These are phyloP conservation scores for Globisporangium carolinianum DNA, from an alignment of 352 stramenopile genomes.

Conservation along the genomic window DNA sequence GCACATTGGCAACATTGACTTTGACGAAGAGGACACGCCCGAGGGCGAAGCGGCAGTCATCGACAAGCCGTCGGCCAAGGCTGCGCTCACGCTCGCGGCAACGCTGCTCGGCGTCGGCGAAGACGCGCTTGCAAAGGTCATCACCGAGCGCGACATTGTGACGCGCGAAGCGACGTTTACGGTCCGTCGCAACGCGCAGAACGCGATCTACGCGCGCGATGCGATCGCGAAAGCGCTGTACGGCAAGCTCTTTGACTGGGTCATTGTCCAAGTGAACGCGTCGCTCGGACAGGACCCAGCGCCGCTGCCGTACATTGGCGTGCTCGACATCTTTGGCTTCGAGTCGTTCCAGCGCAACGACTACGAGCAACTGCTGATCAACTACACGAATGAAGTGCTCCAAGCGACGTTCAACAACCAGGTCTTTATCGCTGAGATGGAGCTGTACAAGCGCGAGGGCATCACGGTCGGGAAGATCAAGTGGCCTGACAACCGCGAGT, in stretches of 20 bases:
- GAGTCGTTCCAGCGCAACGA: constrained; percentile 89
- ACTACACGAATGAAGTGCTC: constrained; percentile 87
- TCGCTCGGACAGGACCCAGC: constrained; percentile 75
- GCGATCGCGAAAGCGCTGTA: constrained; percentile 93
- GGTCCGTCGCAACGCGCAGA: constrained; percentile 72
- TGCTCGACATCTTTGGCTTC: constrained; percentile 91
- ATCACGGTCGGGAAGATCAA: constrained; percentile 87
- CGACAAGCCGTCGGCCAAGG: constrained; percentile 58
- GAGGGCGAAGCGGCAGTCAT: constrained; percentile 76
- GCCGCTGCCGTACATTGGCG: constrained; percentile 83
- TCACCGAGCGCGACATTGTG: constrained; percentile 83
- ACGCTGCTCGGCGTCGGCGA: constrained; percentile 67
- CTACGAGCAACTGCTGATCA: constrained; percentile 88
- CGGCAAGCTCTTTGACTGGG: constrained; percentile 89
- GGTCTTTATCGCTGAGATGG: constrained; percentile 87
- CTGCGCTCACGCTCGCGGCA: constrained; percentile 40
- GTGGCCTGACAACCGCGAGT: constrained; percentile 89
- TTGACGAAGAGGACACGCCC: constrained; percentile 86
- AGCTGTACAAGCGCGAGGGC: constrained; percentile 87
- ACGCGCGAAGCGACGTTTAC: constrained; percentile 82
- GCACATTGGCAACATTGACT: constrained; percentile 95
- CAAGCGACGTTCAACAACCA: constrained; percentile 88
- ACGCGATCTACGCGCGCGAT: constrained; percentile 85
- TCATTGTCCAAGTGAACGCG: constrained; percentile 90
- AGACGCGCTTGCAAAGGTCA: constrained; percentile 61